Conservation (phyloP, 2,329 filamentous ascomycete genomes). For the Aspergillus sp. region DNA sequence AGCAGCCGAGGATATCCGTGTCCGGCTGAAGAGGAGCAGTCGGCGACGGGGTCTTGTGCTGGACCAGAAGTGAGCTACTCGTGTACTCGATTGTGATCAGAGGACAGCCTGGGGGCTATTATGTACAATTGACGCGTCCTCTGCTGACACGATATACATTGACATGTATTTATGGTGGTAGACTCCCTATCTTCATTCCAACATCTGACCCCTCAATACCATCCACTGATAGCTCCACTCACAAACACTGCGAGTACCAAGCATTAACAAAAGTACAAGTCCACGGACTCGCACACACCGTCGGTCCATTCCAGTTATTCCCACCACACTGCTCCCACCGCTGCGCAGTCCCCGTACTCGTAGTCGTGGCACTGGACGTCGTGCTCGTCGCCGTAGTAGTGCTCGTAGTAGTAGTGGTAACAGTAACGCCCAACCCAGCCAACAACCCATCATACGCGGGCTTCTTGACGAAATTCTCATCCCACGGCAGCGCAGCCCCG, state of each 20-base stretch:
- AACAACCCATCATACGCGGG: constrained; percentile 48
- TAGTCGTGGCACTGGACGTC: constrained; percentile 7
- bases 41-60: too few species aligned
- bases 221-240: not conserved
- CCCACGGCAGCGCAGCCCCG: constrained; percentile 52
- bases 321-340: constrained; percentile 37
- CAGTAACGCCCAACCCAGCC: constrained; percentile 28
- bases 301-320: constrained; percentile 33
- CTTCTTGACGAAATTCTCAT: constrained; percentile 53
- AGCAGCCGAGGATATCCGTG: too few species aligned
- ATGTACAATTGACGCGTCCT: too few species aligned
- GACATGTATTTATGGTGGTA: too few species aligned
- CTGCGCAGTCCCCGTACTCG: constrained; percentile 22
- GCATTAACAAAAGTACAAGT: constrained; percentile 33
- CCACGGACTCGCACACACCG: constrained; percentile 30
- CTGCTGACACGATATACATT: too few species aligned
- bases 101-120: too few species aligned
- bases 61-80: too few species aligned
- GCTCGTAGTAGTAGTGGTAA: constrained; percentile 19
- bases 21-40: too few species aligned
- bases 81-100: too few species aligned
- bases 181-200: too few species aligned
- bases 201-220: too few species aligned
- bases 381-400: constrained; percentile 17
- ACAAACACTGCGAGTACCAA: constrained; percentile 39